Evolutionary conservation across 2,329 filamentous ascomycete genomes (phyloP).

Genomic region (Monosporascus sp.): DNA sequence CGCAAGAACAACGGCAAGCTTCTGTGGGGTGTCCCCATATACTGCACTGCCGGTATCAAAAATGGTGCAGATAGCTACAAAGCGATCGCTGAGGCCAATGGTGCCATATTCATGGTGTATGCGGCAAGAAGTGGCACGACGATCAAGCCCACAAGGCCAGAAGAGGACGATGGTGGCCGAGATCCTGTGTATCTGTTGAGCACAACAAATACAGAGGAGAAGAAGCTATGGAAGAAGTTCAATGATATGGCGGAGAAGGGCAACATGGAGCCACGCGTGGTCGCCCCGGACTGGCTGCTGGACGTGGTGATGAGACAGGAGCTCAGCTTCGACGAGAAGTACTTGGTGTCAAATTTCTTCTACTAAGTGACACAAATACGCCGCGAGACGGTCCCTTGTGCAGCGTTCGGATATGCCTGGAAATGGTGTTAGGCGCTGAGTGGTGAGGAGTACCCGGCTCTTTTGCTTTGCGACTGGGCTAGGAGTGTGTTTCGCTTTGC

Average conservation of each 20-base stretch:
- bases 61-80: slow-evolving; percentile 83
- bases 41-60: slow-evolving; percentile 74
- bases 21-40: slow-evolving; percentile 71
- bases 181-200: slow-evolving; percentile 82
- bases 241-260: slow-evolving; percentile 71
- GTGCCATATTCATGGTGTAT: slow-evolving; percentile 76
- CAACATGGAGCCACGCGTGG: slow-evolving; percentile 75
- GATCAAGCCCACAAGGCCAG: slow-evolving; percentile 57
- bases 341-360: slow-evolving; percentile 47
- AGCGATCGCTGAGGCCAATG: slow-evolving; percentile 82
- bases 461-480: background rate
- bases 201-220: slow-evolving; percentile 61
- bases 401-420: slow-evolving; percentile 6
- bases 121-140: slow-evolving; percentile 65
- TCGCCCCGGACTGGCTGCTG: slow-evolving; percentile 83
- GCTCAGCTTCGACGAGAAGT: slow-evolving; percentile 61
- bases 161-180: slow-evolving; percentile 56
- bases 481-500: no score
- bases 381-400: background rate
- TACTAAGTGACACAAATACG: slow-evolving; percentile 9
- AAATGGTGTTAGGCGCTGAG: slow-evolving; percentile 8
- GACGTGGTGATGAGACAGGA: slow-evolving; percentile 86
- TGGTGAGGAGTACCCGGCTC: background rate
- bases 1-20: slow-evolving; percentile 72
- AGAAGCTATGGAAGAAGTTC: slow-evolving; percentile 75